phyloP scores from a whole-genome alignment of 164 flowering plant genomes.

The Nymphaea thermarum region DNA sequence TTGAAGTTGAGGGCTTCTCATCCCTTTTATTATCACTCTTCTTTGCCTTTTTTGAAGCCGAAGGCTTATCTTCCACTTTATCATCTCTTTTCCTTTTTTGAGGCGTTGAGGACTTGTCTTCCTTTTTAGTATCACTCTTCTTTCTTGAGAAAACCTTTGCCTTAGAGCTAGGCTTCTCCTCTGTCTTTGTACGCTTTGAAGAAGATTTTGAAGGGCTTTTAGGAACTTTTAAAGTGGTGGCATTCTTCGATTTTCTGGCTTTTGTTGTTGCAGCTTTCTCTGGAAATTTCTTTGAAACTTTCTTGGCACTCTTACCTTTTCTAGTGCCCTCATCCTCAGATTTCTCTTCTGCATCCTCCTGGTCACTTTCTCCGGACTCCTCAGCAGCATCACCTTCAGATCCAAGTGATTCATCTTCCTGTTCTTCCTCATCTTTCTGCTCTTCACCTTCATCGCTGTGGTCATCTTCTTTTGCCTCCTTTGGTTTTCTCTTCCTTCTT shows the following conservation, averaged over 20 bases:
- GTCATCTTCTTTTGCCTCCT: slow-evolving; percentile 27
- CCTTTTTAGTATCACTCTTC: slow-evolving; percentile 24
- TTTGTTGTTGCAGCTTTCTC: slow-evolving; percentile 18
- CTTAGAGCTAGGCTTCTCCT: slow-evolving; percentile 23
- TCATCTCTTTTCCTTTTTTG: slow-evolving; percentile 11
- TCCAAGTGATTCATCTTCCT: slow-evolving; percentile 18
- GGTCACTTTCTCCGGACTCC: slow-evolving; percentile 29
- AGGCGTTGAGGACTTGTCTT: slow-evolving; percentile 33
- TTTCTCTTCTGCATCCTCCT: slow-evolving; percentile 20
- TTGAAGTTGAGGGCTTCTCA: no score
- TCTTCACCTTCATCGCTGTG: slow-evolving; percentile 23
- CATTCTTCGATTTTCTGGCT: slow-evolving; percentile 19
- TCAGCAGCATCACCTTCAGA: slow-evolving; percentile 14
- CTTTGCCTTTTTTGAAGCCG: no score
- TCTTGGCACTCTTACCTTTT: background rate
- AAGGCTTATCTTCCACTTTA: no score
- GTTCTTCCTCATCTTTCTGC: slow-evolving; percentile 34
- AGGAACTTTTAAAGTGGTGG: slow-evolving; percentile 21
- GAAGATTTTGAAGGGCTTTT: slow-evolving; percentile 30
- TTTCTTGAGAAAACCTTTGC: slow-evolving; percentile 56
- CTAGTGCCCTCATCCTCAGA: background rate
- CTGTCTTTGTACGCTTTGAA: slow-evolving; percentile 30
- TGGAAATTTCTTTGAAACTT: slow-evolving; percentile 11
- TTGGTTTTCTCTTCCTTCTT: slow-evolving; percentile 26
- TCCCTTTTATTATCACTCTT: no score